Base-by-base conservation (phyloP, 306 rosid genomes). In the Quercus gilva region DNA sequence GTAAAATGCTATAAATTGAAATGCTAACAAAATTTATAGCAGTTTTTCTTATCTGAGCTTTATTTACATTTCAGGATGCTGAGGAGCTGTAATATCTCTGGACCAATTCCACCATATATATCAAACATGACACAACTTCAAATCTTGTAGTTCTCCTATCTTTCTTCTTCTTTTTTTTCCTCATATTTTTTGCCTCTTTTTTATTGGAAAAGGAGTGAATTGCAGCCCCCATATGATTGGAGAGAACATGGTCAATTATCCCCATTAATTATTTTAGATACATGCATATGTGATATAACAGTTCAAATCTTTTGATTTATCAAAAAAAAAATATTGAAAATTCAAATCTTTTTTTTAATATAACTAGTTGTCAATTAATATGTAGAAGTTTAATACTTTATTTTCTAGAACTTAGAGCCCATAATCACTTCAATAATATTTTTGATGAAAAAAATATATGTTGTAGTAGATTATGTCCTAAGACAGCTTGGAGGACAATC, bases 51-150 rank as follows among this genome's bases (percentile, higher is more conserved):
- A 20, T 1, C 1, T 25, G 33, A 23, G 0, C 20, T 60, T 57
- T 41, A 1, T 19, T 74, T 5, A 25, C 25, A 7, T 53, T 43
- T 67, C 77, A 79, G 86, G 60, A 58, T 79, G 77, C 11, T 83
- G 78, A 79, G 83, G 69, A 53, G 73, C 59, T 83, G 86, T 53
- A 61, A 69, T 45, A 56, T 83, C 43, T 15, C 2, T 0, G 86
- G 86, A 75, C 37, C 3, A 3, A 83, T 83, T 5, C 77, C 80
- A 10, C 0, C 23, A 53, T 29, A 55, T 71, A 59, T 83, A 69
- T 58, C 74, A 15, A 2, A 21, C 6, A 45, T 74, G 80, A 33
- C 68, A 14, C 0, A 0, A 2, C 71, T 83, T 5, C 33, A 49
- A 52, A n/a, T 3, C n/a, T 59, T 83, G 80, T 79, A 78, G 25